Conservation (phyloP, 139 green algal genomes). For the Chlorella sp. region DNA sequence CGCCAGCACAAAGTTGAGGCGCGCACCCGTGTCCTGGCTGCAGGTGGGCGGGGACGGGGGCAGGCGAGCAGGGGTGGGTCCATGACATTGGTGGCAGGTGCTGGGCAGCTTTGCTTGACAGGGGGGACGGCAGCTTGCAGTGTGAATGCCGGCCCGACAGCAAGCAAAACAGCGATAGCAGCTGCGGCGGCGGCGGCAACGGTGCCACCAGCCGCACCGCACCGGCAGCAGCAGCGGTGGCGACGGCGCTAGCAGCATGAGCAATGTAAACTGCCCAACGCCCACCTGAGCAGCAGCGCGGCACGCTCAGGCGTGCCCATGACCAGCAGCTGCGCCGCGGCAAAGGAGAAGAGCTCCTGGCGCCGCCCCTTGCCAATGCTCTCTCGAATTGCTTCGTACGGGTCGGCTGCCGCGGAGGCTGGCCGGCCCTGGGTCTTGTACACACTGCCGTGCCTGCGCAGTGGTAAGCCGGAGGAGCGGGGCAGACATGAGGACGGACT, state of each 20-base stretch:
- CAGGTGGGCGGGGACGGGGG: neutral
- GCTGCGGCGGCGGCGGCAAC: neutral
- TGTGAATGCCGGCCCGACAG: neutral
- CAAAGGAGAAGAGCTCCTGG: constrained; percentile 41
- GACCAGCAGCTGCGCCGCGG: constrained; percentile 34
- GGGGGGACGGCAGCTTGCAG: neutral
- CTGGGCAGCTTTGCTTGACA: neutral
- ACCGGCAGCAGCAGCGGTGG: neutral
- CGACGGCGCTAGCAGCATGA: neutral
- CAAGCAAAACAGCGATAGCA: neutral
- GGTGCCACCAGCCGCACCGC: too few species aligned
- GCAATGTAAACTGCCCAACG: too few species aligned
- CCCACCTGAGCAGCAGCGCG: constrained; percentile 31
- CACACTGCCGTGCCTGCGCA: constrained; percentile 13
- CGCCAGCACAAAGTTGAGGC: constrained; percentile 32
- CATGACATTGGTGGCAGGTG: neutral
- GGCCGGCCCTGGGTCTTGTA: neutral
- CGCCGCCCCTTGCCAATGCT: neutral
- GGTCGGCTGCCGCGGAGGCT: neutral
- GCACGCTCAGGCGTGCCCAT: constrained; percentile 21
- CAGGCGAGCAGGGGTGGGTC: neutral
- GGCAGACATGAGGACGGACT: neutral
- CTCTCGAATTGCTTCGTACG: constrained; percentile 13
- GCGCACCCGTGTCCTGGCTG: constrained; percentile 33
- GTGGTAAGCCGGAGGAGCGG: neutral